phyloP scores from a whole-genome alignment of 768 basidiomycete genomes.

The Floccularia luteovirens region DNA sequence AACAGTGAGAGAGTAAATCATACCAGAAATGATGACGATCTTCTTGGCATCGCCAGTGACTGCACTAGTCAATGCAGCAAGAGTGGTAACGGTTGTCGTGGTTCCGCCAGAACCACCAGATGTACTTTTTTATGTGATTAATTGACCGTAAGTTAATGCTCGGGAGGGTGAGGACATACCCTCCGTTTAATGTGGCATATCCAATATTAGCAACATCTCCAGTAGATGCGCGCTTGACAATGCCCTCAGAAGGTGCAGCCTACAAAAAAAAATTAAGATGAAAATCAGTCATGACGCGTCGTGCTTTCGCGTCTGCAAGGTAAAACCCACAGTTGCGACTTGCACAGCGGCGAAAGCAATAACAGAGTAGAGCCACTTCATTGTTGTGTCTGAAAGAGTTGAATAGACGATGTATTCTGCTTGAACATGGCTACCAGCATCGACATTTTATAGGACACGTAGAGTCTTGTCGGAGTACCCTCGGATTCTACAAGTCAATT shows the following conservation, averaged over 20 bases:
- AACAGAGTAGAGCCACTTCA: constrained; percentile 26
- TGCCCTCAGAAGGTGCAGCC: constrained; percentile 11
- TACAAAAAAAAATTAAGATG: constrained; percentile 3
- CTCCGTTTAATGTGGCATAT: constrained; percentile 29
- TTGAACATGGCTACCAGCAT: not conserved
- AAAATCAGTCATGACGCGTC: constrained; percentile 3
- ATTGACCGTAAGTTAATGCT: not conserved
- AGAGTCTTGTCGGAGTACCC: not conserved
- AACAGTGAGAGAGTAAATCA: not conserved
- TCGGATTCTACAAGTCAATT: not conserved
- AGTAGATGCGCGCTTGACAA: constrained; percentile 25
- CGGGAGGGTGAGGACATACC: constrained; percentile 14
- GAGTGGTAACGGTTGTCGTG: constrained; percentile 32
- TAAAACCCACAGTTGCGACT: constrained; percentile 15
- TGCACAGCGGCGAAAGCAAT: constrained; percentile 22
- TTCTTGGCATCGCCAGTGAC: constrained; percentile 32
- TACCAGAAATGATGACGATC: constrained; percentile 36
- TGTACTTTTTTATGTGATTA: constrained; percentile 19
- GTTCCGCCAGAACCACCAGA: constrained; percentile 36
- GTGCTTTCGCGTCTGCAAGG: not conserved
- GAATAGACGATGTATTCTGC: not conserved
- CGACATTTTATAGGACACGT: not conserved
- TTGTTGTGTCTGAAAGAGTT: constrained; percentile 6
- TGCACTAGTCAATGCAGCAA: constrained; percentile 31
- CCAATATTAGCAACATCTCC: constrained; percentile 29